Evolutionary conservation across 106 monocot genomes (phyloP), one percentile per base, ranked within the genome.

Genomic region (Apostasia ramifera): DNA sequence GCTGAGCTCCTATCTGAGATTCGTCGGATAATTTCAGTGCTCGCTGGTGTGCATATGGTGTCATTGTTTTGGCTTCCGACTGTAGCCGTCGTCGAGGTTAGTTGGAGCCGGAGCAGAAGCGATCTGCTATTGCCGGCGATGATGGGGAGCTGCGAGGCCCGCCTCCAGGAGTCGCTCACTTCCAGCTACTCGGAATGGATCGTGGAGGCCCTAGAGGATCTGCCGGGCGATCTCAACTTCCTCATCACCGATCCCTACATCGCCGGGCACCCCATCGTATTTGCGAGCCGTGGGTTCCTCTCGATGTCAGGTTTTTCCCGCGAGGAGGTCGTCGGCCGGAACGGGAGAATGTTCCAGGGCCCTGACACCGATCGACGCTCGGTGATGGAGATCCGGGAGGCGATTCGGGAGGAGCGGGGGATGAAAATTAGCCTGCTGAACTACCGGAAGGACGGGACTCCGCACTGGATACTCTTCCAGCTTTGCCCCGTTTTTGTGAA

Each of bases 201-300:
- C 49, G 5, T 62, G 56, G 92, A 89, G 40, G 77, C 81, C 11
- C 84, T 98, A 39, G 74, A 87, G 56, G 89, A 93, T 67, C 75
- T 98, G 66, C 11, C 74, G 8, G 77, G 66, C 14, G 65, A 65
- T 65, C 65, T 65, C 26, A 70, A 46, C 70, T 98, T 98, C 83
- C 71, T 98, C 14, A 79, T 98, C 63, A 87, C 97, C 47, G 97
- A 98, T 63, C 97, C 97, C 0, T 61, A 44, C 43, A 73, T 90
- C 50, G 8, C 87, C 47, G 83, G 85, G 48, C 92, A 98, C 68
- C 97, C 97, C 3, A 93, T 98, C 76, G 92, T 98, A 56, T 98
- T 87, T 78, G 97, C 89, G 13, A 85, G 85, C 83, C 77, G 70
- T 2, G 84, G 83, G 6, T 93, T 98, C 79, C 83, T 90, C 37